These are phyloP conservation scores for Saccharomycopsis sp. DNA, from an alignment of 805 yeast species.

Conservation along the genomic window DNA sequence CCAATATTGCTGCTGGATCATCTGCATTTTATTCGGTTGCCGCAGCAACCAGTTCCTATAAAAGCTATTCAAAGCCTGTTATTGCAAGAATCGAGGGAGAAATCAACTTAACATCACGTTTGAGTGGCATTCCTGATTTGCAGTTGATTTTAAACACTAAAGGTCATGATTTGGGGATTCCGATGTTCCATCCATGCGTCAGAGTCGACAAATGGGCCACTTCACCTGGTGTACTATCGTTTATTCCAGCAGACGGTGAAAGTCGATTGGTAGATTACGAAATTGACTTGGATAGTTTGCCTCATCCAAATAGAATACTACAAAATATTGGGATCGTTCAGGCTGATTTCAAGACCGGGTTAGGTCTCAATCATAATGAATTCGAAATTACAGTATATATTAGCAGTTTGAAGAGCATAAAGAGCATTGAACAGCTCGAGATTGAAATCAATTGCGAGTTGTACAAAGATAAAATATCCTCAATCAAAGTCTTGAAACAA, in stretches of 20 bases:
- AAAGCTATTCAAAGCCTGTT: slow-evolving; percentile 31
- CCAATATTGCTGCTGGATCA: slow-evolving; percentile 23
- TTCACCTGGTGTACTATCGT: slow-evolving; percentile 45
- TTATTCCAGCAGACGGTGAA: slow-evolving; percentile 86
- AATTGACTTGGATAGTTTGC: slow-evolving; percentile 38
- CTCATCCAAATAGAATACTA: slow-evolving; percentile 7
- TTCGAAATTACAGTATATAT: slow-evolving; percentile 55
- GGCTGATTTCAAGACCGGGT: slow-evolving; percentile 46
- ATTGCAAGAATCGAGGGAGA: slow-evolving; percentile 57
- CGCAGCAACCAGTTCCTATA: slow-evolving; percentile 23
- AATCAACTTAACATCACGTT: slow-evolving; percentile 54
- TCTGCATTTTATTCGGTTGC: slow-evolving; percentile 23
- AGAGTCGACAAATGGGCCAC: slow-evolving; percentile 45
- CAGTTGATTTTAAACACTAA: slow-evolving; percentile 45
- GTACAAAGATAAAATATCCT: slow-evolving; percentile 25
- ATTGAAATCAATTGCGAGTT: slow-evolving; percentile 35
- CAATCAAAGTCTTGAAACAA: slow-evolving; percentile 51
- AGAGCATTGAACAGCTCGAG: slow-evolving; percentile 41
- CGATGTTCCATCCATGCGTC: slow-evolving; percentile 69
- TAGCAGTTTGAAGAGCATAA: slow-evolving; percentile 38
- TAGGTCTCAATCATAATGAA: slow-evolving; percentile 49
- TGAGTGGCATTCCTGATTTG: slow-evolving; percentile 75
- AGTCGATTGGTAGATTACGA: slow-evolving; percentile 57
- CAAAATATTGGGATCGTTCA: slow-evolving; percentile 45
- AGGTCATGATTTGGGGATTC: slow-evolving; percentile 45